phyloP scores from a whole-genome alignment of 345 rosid species.

The Melaleuca alternifolia region DNA sequence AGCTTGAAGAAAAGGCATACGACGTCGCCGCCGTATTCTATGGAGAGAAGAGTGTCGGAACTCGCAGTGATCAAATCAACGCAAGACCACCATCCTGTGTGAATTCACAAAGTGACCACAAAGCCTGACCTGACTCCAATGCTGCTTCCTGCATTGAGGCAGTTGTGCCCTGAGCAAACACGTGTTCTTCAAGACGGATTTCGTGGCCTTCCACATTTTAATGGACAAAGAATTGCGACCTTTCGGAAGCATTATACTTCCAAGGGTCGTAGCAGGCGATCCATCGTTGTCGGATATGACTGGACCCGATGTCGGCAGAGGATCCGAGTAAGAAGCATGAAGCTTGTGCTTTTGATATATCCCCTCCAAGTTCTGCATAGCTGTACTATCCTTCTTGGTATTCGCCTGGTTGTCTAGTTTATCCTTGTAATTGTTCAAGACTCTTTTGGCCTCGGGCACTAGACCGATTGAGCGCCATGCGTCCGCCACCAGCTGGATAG shows the following conservation, averaged over 20 bases:
- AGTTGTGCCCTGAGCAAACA: constrained; percentile 15
- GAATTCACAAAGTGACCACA: constrained; percentile 9
- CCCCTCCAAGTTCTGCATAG: constrained; percentile 17
- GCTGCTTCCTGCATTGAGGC: constrained; percentile 31
- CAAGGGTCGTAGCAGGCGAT: constrained; percentile 8
- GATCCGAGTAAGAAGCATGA: constrained; percentile 13
- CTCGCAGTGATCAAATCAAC: background rate
- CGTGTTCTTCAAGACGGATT: constrained; percentile 5
- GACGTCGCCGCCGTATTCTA: background rate
- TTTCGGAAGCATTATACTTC: constrained; percentile 18
- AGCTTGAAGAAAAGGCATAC: background rate
- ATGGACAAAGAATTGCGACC: constrained; percentile 6
- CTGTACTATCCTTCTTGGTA: constrained; percentile 6
- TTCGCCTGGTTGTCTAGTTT: constrained; percentile 10
- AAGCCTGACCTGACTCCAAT: constrained; percentile 7
- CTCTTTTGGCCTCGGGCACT: constrained; percentile 39
- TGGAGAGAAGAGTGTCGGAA: background rate
- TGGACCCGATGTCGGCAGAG: background rate
- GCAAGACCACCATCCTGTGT: constrained; percentile 8
- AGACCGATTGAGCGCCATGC: constrained; percentile 77
- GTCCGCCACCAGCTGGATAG: constrained; percentile 62
- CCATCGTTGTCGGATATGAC: constrained; percentile 4
- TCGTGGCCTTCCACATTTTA: constrained; percentile 4
- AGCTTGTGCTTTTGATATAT: constrained; percentile 13
- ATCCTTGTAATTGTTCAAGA: constrained; percentile 8